A percentile compares a stretch with the other conserved stretches of the same genome.
Conservation (phyloP, 306 rosid species). For the Fragaria nilgerrensis region DNA sequence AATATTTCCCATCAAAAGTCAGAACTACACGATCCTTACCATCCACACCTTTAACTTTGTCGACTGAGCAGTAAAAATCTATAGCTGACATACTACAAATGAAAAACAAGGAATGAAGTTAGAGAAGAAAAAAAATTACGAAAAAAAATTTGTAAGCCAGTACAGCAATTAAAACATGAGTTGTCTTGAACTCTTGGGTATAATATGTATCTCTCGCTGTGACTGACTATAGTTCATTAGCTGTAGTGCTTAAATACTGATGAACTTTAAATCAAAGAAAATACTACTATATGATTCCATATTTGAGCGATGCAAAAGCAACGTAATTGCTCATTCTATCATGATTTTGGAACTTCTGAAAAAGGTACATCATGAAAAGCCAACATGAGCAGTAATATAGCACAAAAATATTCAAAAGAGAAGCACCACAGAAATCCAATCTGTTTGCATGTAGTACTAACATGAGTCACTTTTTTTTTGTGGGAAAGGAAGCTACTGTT, state of each 20-base stretch:
- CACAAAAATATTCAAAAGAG: background rate
- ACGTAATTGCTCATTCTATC: background rate
- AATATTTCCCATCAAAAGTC: conserved; percentile 82
- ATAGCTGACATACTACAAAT: conserved; percentile 84
- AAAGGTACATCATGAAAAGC: background rate
- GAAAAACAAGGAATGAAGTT: conserved; percentile 5
- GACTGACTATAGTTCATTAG: background rate
- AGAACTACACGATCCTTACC: conserved; percentile 89
- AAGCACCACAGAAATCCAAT: background rate
- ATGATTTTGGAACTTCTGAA: background rate
- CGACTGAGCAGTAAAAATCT: conserved; percentile 93
- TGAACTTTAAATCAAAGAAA: background rate
- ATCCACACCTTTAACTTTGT: conserved; percentile 84
- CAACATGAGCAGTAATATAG: background rate
- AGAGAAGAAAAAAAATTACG: background rate
- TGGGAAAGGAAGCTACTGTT: background rate
- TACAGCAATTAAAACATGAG: background rate
- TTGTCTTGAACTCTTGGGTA: too few relatives aligned
- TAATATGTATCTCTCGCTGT: background rate
- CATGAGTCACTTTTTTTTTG: background rate
- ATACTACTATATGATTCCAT: background rate
- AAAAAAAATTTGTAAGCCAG: conserved; percentile 6
- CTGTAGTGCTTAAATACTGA: background rate
- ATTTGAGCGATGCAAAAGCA: background rate
- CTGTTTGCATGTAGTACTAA: background rate